Base-by-base conservation (phyloP, 306 rosid species). In the Prunus padus region DNA sequence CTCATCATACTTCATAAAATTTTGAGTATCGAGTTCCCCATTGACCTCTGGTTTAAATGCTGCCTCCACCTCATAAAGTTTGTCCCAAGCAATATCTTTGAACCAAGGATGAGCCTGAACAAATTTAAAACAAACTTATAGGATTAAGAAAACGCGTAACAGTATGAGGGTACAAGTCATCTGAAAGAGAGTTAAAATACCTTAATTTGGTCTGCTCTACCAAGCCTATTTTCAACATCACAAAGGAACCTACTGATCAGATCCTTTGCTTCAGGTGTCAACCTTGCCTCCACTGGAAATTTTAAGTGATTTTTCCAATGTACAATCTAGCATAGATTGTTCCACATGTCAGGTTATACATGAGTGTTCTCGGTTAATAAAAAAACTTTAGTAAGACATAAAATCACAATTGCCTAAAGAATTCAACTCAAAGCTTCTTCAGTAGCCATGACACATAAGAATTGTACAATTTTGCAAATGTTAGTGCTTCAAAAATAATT, bases 11-110 rank as follows among this genome's bases (percentile, higher is more conserved):
- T 91, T 89, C 97, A 91, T 89, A 81, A 93, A 93, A 81, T 91
- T 93, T 61, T 93, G 98, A n/a, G 97, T 93, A 87, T 93, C 98
- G 37, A 93, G 98, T 62, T 89, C 96, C 54, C 90, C 94, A 50
- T 69, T 69, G 86, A 93, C 97, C 75, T 89, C 91, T 26, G 98
- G 98, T 84, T 91, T 93, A 86, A 91, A 93, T 65, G 98, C 97
- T 62, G 98, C 98, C 63, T 93, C 97, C 28, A 72, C 82, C 81
- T 87, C 97, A 73, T 89, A 93, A 70, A 93, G 94, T 73, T 63
- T 79, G 69, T 91, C 92, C 98, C 98, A 91, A 1, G 15, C 54
- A 25, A 83, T 82, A 87, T 82, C 94, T 84, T 81, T 93, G 86
- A 93, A 88, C 98, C 98, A 93, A 84, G 96, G 96, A 83, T 93